Evolutionary conservation across 768 basidiomycete species (phyloP), one percentile per base, ranked within the genome.

Genomic region (Xerocomus brunneocitrinus): DNA sequence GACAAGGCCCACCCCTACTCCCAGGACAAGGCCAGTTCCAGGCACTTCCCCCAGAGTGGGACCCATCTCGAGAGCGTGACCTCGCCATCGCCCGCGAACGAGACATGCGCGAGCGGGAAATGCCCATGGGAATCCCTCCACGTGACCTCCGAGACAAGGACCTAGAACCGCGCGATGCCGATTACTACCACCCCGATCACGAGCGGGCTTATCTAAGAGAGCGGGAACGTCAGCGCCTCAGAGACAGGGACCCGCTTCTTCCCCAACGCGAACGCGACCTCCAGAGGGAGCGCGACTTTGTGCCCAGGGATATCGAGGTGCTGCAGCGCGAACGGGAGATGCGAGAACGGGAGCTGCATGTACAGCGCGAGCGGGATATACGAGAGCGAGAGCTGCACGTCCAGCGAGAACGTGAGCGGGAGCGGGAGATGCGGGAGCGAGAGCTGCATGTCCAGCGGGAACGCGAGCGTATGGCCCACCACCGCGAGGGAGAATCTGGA

Each of bases 11-110:
- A 12, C 42, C 59, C 13, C 39, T 58, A 5, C 61, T 68, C 13
- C 67, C 69, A 0, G 67, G 69, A 4, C 68, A 71, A 41, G 62
- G 69, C 38, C 65, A 69, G 38, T 71, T 69, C 51, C 69, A 67
- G 40, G 31, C 61, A 0, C 61, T 63, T 35, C 62, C 67, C 27
- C 59, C 66, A 4, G 66, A 67, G 8, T 68, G 66, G 67, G 66
- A 67, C 19, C 40, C 52, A 13, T 47, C 46, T 3, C 58, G 67
- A 0, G 67, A 70, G 8, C 63, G 62, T 1, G 68, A 68, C 5
- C 55, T 55, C 14, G 66, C 56, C 46, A 44, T 57, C 39, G 50
- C 41, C 44, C 59, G 61, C 22, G 65, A 63, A 24, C 64, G 62
- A 32, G 64, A 68, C 7, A 41, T 57, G 45, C 68, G 61, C 34